Evolutionary conservation across 2,329 filamentous ascomycete species (phyloP).

Genomic region (Exophiala lecanii-corni): DNA sequence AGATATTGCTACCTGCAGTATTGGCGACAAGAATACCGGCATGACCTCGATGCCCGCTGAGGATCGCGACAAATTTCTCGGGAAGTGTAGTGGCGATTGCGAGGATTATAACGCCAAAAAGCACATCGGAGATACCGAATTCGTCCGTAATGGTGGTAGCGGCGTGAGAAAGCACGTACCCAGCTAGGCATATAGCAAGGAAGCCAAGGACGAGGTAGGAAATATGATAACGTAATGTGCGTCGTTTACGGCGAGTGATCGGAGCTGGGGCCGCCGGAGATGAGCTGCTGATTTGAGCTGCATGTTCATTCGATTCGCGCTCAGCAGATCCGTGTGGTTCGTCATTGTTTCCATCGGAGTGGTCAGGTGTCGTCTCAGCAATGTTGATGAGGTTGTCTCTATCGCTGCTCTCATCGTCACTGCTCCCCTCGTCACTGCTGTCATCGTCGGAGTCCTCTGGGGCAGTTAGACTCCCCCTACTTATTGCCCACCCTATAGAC

Average conservation of each 20-base stretch:
- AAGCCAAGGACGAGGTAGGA: constrained; percentile 43
- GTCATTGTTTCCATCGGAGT: not conserved
- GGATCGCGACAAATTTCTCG: constrained; percentile 49
- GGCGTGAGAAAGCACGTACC: constrained; percentile 47
- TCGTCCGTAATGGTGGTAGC: constrained; percentile 38
- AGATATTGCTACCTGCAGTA: constrained; percentile 53
- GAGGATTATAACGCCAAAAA: constrained; percentile 47
- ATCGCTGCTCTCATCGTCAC: constrained; percentile 32
- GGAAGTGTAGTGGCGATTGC: constrained; percentile 52
- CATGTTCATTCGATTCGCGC: not conserved
- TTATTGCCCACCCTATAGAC: constrained; percentile 44
- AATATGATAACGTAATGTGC: constrained; percentile 36
- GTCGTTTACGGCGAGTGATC: constrained; percentile 18
- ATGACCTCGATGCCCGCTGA: constrained; percentile 46
- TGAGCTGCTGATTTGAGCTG: not conserved
- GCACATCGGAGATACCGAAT: constrained; percentile 41
- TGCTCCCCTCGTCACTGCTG: too few relatives aligned
- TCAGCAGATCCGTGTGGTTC: not conserved
- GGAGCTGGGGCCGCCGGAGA: not conserved
- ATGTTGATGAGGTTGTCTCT: constrained; percentile 23
- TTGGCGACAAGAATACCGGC: constrained; percentile 49
- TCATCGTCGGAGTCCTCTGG: constrained; percentile 43
- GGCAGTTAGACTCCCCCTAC: constrained; percentile 38
- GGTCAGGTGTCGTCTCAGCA: not conserved
- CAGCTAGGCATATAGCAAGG: constrained; percentile 41